Conservation (phyloP, 805 yeast species). For the Wickerhamomyces strasburgensis region DNA sequence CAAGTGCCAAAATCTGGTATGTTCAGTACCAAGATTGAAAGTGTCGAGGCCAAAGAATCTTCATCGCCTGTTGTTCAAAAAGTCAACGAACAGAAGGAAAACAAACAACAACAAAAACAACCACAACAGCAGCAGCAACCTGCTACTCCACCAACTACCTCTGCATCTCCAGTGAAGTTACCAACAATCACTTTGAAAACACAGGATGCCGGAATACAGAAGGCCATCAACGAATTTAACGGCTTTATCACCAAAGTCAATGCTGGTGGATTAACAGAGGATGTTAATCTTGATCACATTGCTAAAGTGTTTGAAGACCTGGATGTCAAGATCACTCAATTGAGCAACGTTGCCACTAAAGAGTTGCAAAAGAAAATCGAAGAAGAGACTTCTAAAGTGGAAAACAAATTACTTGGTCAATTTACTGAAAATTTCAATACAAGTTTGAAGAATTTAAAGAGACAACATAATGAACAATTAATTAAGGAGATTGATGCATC, state of each 20-base stretch:
- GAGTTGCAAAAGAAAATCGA: constrained; percentile 15
- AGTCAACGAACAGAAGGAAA: too few relatives aligned
- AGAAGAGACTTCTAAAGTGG: constrained; percentile 31
- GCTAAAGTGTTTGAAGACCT: constrained; percentile 14
- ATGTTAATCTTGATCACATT: constrained; percentile 12
- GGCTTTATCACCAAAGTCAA: constrained; percentile 20
- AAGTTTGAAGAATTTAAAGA: constrained; percentile 57
- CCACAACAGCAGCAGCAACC: too few relatives aligned
- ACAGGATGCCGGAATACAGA: constrained; percentile 24
- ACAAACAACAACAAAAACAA: too few relatives aligned
- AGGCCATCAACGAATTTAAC: constrained; percentile 23
- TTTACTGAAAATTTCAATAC: constrained; percentile 56
- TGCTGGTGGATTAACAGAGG: constrained; percentile 16
- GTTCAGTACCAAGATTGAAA: constrained; percentile 28
- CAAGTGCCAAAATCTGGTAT: constrained; percentile 37
- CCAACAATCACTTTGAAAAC: constrained; percentile 28
- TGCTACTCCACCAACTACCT: too few relatives aligned
- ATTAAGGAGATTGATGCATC: constrained; percentile 63
- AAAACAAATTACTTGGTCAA: constrained; percentile 52
- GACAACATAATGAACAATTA: constrained; percentile 54
- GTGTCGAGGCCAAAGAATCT: constrained; percentile 15
- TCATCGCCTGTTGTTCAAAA: too few relatives aligned
- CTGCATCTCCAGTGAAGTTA: constrained; percentile 5
- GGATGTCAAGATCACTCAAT: constrained; percentile 18
- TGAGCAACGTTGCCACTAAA: constrained; percentile 11